A percentile compares a stretch with the other conserved stretches of the same genome.
These are phyloP conservation scores for Trichosphaerium sp. DNA, from an alignment of 78 protist species.

Conservation along the genomic window DNA sequence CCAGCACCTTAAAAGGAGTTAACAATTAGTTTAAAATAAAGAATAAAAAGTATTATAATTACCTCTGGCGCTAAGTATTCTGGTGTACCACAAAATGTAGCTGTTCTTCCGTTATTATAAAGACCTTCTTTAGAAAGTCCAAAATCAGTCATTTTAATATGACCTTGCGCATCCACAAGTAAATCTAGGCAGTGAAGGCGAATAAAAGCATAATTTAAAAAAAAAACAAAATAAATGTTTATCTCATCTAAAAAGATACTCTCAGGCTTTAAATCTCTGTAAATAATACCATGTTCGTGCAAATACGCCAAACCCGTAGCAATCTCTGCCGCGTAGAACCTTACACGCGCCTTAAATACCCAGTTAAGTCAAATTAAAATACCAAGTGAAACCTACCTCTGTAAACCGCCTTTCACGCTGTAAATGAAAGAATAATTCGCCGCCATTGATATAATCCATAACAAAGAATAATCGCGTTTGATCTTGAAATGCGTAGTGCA, in stretches of 20 bases:
- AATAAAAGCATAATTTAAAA: neutral
- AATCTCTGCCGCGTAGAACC: slow-evolving; percentile 69
- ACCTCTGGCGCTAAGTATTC: too few relatives aligned
- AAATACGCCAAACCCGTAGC: slow-evolving; percentile 63
- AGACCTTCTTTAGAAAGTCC: slow-evolving; percentile 73
- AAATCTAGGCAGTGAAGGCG: neutral
- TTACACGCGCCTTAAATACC: slow-evolving; percentile 1
- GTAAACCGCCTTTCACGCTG: neutral
- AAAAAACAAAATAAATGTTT: too few relatives aligned
- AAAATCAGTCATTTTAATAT: slow-evolving; percentile 68
- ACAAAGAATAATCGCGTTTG: neutral
- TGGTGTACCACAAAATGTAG: slow-evolving; percentile 89
- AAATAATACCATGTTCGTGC: slow-evolving; percentile 63
- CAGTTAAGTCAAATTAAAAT: neutral
- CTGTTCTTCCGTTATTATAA: slow-evolving; percentile 53
- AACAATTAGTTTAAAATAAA: too few relatives aligned
- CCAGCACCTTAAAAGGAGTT: too few relatives aligned
- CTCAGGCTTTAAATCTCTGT: slow-evolving; percentile 88
- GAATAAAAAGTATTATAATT: too few relatives aligned
- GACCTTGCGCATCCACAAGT: slow-evolving; percentile 44
- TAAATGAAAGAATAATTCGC: slow-evolving; percentile 35
- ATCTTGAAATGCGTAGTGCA: slow-evolving; percentile 88
- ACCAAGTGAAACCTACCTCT: neutral
- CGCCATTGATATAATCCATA: slow-evolving; percentile 77
- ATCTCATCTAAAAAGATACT: slow-evolving; percentile 74